phyloP scores from a whole-genome alignment of 2,329 filamentous ascomycete genomes.

The Cryoendolithus antarcticus region DNA sequence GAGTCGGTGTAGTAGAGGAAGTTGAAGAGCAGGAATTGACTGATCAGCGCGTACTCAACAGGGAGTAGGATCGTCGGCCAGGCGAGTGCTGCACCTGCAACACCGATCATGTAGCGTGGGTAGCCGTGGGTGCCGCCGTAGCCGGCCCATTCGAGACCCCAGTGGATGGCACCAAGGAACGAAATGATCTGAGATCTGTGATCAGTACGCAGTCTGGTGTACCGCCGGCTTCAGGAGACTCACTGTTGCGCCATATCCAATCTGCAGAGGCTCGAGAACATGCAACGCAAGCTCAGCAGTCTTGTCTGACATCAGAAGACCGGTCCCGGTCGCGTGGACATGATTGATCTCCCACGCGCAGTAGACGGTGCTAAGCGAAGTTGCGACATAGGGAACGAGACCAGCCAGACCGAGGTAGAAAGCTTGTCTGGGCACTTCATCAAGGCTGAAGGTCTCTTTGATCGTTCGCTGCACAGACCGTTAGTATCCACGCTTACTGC shows the following conservation, averaged over 20 bases:
- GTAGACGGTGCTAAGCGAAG: slow-evolving; percentile 69
- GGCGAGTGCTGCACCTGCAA: slow-evolving; percentile 65
- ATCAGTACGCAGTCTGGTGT: background rate
- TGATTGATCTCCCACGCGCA: slow-evolving; percentile 74
- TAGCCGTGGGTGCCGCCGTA: slow-evolving; percentile 56
- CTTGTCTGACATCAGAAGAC: slow-evolving; percentile 54
- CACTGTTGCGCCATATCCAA: slow-evolving; percentile 80
- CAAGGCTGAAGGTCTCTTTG: slow-evolving; percentile 36
- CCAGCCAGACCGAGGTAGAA: slow-evolving; percentile 39
- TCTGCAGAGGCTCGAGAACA: slow-evolving; percentile 71
- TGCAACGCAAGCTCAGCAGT: slow-evolving; percentile 61
- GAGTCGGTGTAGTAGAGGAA: slow-evolving; percentile 77
- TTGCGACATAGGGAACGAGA: slow-evolving; percentile 57
- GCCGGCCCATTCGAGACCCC: slow-evolving; percentile 76
- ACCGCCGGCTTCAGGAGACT: slow-evolving; percentile 22
- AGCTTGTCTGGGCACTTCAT: slow-evolving; percentile 35
- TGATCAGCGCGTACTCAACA: slow-evolving; percentile 70
- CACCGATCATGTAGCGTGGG: slow-evolving; percentile 71
- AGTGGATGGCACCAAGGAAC: slow-evolving; percentile 87
- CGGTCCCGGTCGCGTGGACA: slow-evolving; percentile 45
- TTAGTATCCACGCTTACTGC: too few species aligned
- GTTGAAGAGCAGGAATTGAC: slow-evolving; percentile 75
- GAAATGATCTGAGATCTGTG: slow-evolving; percentile 57
- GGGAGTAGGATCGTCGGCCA: slow-evolving; percentile 86
- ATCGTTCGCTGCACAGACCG: slow-evolving; percentile 30